These are phyloP conservation scores for Pelargonium nanum DNA, from an alignment of 345 rosid species.

Conservation along the genomic window DNA sequence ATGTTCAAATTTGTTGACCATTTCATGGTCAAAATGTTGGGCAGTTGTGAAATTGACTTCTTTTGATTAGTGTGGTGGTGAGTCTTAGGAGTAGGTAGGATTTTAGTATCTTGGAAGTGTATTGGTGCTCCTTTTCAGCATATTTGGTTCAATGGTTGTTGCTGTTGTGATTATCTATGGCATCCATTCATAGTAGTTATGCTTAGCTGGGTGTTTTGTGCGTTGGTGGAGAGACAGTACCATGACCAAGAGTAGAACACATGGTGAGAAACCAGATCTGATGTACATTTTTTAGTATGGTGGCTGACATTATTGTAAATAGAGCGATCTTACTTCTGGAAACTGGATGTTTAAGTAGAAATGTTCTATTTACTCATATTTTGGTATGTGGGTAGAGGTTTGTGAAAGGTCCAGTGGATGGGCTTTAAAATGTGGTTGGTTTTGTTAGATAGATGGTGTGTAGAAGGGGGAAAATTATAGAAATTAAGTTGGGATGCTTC, in stretches of 20 bases:
- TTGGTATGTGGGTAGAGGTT: not conserved
- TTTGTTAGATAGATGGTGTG: not conserved
- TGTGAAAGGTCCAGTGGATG: not conserved
- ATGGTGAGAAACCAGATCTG: not conserved
- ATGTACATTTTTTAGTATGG: too few relatives aligned
- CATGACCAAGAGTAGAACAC: not conserved
- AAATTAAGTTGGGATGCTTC: not conserved
- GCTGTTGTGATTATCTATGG: too few relatives aligned
- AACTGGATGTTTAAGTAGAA: not conserved
- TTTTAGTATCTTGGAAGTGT: not conserved
- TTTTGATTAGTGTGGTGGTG: not conserved
- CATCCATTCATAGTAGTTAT: too few relatives aligned
- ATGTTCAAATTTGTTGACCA: not conserved
- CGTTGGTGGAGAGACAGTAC: not conserved
- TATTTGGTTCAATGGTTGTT: not conserved
- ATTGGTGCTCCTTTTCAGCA: not conserved
- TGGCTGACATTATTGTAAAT: too few relatives aligned
- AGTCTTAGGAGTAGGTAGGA: too few relatives aligned
- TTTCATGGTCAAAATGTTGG: too few relatives aligned
- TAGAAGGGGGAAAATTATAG: too few relatives aligned
- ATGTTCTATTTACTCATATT: too few relatives aligned
- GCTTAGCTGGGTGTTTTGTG: not conserved
- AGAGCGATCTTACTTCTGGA: too few relatives aligned
- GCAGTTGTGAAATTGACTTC: too few relatives aligned
- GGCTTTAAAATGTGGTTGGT: not conserved